Base-by-base conservation (phyloP, 225 moss, liverwort and hornwort species). In the Pleurozium schreberi region DNA sequence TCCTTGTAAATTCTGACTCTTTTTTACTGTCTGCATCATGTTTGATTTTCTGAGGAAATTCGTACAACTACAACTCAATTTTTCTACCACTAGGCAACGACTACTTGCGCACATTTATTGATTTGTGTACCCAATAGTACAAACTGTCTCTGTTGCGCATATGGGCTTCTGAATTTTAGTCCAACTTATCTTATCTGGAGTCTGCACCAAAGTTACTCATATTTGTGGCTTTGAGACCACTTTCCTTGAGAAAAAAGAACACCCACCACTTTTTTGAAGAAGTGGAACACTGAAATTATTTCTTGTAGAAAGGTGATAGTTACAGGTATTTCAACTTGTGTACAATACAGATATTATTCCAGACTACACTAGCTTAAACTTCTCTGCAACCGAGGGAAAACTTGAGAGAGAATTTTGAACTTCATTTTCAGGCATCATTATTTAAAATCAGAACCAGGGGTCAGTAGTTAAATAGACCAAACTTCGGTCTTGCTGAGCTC, bases 351-450 rank as follows among this genome's bases (percentile, higher is more conserved):
- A 57, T 57, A 57, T 8, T 19, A 57, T 57, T 57, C 53, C 10
- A 38, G 1, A 0, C 0, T 52, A 21, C 5, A 13, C 0, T 14
- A 53, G 14, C 10, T 53, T 53, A 23, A 77, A 23, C n/a, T 57
- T 57, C 55, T 55, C 55, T 26, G 17, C 79, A 17, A 79, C 57
- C n/a, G 18, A 57, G 25, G 17, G 57, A 27, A 57, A 55, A n/a
- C 16, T 26, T 55, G 57, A 79, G 79, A 78, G 57, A n/a, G 57
- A n/a, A 80, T 80, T 40, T 80, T 18, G 2, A 80, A 18, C 40
- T 40, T 58, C 80, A 18, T 80, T 80, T 80, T 40, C 59, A 80
- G 42, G 30, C 28, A 28, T 59, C 17, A 5, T 12, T 40, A 18
- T 80, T 59, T 59, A 28, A 40, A 79, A 59, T 40, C 12, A 80